Conservation (phyloP, 768 basidiomycete species). For the Russula lepida region DNA sequence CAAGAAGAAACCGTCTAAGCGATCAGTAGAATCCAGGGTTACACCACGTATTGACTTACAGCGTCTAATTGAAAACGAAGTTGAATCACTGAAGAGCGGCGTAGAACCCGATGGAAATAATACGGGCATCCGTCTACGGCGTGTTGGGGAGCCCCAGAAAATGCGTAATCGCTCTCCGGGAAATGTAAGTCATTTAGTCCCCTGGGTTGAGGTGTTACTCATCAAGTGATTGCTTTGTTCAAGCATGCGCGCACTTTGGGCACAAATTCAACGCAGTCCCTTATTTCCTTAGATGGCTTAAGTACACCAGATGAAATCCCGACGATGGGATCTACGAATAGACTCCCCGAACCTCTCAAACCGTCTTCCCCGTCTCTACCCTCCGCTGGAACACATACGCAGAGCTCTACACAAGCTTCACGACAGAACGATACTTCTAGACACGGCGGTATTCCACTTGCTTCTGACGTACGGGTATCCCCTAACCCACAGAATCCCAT, state of each 20-base stretch:
- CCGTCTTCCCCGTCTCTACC: neutral
- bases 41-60: slow-evolving; percentile 14
- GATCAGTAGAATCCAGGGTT: neutral
- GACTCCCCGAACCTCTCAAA: neutral
- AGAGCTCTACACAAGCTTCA: neutral
- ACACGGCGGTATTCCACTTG: neutral
- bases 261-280: neutral
- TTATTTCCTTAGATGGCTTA: neutral
- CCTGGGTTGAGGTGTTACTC: neutral
- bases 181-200: neutral
- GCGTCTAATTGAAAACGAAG: slow-evolving; percentile 13
- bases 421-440: neutral
- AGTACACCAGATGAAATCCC: neutral
- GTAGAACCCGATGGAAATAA: slow-evolving; percentile 5
- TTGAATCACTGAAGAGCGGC: slow-evolving; percentile 5
- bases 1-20: neutral
- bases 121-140: slow-evolving; percentile 9
- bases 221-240: neutral
- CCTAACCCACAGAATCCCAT: neutral
- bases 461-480: neutral
- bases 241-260: neutral
- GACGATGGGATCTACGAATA: neutral
- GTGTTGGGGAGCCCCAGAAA: neutral
- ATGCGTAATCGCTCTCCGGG: neutral
- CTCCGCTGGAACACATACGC: neutral